These are phyloP conservation scores for Fusarium guadeloupense DNA, from an alignment of 2,329 filamentous ascomycete species.

Conservation along the genomic window DNA sequence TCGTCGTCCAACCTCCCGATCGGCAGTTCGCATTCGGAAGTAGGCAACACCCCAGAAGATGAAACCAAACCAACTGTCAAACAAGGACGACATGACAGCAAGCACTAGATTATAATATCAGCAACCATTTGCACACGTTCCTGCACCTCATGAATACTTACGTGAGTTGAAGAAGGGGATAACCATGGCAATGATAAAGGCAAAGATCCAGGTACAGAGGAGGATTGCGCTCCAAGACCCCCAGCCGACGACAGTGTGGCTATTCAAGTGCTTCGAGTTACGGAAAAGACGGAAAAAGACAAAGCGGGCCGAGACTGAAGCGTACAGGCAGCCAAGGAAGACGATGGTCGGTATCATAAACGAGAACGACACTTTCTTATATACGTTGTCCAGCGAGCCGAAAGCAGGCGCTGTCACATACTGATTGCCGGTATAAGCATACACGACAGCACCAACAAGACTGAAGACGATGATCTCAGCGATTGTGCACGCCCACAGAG, in stretches of 20 bases:
- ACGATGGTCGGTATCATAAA: slow-evolving; percentile 97
- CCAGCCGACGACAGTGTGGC: slow-evolving; percentile 87
- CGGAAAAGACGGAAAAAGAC: slow-evolving; percentile 91
- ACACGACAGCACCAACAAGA: slow-evolving; percentile 81
- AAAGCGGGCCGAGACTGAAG: slow-evolving; percentile 88
- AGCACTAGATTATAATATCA: slow-evolving; percentile 54
- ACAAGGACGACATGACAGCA: slow-evolving; percentile 85
- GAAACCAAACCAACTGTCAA: slow-evolving; percentile 94
- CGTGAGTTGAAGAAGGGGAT: slow-evolving; percentile 91
- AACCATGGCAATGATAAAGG: slow-evolving; percentile 90
- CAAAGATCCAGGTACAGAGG: slow-evolving; percentile 76
- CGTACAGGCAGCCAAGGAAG: slow-evolving; percentile 90
- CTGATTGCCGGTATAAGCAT: slow-evolving; percentile 87
- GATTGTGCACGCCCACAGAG: slow-evolving; percentile 89
- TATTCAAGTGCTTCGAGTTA: slow-evolving; percentile 79
- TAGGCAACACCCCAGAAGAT: slow-evolving; percentile 93
- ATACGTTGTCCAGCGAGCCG: slow-evolving; percentile 79
- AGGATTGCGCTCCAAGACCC: slow-evolving; percentile 79
- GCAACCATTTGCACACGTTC: background rate
- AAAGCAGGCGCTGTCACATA: slow-evolving; percentile 91
- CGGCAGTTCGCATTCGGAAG: slow-evolving; percentile 76
- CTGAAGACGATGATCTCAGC: slow-evolving; percentile 88
- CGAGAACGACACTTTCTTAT: slow-evolving; percentile 88
- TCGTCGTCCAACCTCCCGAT: slow-evolving; percentile 62
- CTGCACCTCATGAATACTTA: slow-evolving; percentile 46